Base-by-base conservation (phyloP, 768 basidiomycete genomes). In the Strobilomyces dryophilus region DNA sequence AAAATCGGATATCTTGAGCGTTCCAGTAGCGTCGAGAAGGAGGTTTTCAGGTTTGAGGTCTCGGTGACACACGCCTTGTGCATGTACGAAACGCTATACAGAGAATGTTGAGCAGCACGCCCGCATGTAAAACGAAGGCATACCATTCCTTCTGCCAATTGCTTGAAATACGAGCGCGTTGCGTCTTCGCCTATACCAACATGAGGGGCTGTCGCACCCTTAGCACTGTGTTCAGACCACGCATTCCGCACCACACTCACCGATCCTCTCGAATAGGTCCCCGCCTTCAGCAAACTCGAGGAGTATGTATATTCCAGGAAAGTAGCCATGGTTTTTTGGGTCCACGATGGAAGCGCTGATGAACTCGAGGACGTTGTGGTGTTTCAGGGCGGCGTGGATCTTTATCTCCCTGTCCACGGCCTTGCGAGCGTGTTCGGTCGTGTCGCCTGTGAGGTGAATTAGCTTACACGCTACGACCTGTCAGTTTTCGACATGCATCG, bases 261-360 rank as follows among this genome's bases (percentile, higher is more conserved):
- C 90, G 47, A 99, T 99, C 76, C 98, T 99, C 71, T 99, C 97
- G 67, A 99, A 99, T 29, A 99, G 72, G 69, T 98, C 97, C 0
- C 97, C 97, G 20, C 94, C 94, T 1, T 84, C 84, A 0, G 95
- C 95, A 32, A 95, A 74, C 67, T 98, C 97, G 62, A 99, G 72
- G 18, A 98, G 73, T 79, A 99, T 92, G 66, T 98, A 99, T 20
- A 93, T 79, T 0, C 89, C 95, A 0, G 92, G 88, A 0, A 85
- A 70, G 64, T 85, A 94, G 35, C 73, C 60, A 45, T 75, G 66
- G 34, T 72, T 71, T 37, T 83, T 80, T n/a, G 72, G 66, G 57
- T 94, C 92, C 0, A 93, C 85, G 4, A 90, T 73, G 29, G 85
- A 80, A 0, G 86, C 88, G 46, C 86, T 84, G 53, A 94, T 65